A percentile compares a stretch with the other conserved stretches of the same genome.
phyloP scores from a whole-genome alignment of 768 basidiomycete genomes.

The Hericium coralloides region DNA sequence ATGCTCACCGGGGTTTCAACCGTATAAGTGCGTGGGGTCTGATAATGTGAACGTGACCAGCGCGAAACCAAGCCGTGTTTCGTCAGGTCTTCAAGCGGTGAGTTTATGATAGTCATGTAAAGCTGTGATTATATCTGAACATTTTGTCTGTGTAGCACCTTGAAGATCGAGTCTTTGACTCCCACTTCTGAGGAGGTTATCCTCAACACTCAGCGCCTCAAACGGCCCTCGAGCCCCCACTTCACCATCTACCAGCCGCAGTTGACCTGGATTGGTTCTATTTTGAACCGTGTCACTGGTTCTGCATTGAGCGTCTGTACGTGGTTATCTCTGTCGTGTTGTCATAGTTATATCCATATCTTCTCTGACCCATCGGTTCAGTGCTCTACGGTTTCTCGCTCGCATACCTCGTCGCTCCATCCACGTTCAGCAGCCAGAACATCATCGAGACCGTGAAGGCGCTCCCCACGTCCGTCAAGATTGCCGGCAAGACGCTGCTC shows the following conservation, averaged over 20 bases:
- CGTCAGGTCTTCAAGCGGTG: conserved; percentile 12
- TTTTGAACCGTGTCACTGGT: conserved; percentile 84
- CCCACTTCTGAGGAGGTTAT: conserved; percentile 50
- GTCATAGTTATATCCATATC: not conserved
- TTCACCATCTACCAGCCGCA: conserved; percentile 96
- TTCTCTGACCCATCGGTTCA: conserved; percentile 19
- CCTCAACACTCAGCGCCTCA: conserved; percentile 80
- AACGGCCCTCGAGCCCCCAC: conserved; percentile 89
- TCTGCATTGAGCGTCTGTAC: conserved; percentile 66
- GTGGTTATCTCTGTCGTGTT: conserved; percentile 20
- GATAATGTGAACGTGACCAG: conserved; percentile 5
- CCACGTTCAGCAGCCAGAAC: conserved; percentile 69
- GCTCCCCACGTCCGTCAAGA: conserved; percentile 72
- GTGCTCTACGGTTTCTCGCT: conserved; percentile 86
- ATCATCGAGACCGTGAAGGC: conserved; percentile 63
- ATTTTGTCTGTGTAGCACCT: conserved; percentile 25
- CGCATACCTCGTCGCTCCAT: conserved; percentile 77
- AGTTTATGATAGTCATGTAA: conserved; percentile 1
- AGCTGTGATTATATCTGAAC: not conserved
- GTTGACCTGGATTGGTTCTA: conserved; percentile 83
- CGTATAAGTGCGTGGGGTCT: not conserved
- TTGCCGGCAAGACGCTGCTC: conserved; percentile 65
- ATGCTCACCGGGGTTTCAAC: conserved; percentile 8
- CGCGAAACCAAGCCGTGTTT: conserved; percentile 7
- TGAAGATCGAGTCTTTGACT: conserved; percentile 60